phyloP scores from a whole-genome alignment of 106 monocot species.

The Dactylorhiza incarnata region DNA sequence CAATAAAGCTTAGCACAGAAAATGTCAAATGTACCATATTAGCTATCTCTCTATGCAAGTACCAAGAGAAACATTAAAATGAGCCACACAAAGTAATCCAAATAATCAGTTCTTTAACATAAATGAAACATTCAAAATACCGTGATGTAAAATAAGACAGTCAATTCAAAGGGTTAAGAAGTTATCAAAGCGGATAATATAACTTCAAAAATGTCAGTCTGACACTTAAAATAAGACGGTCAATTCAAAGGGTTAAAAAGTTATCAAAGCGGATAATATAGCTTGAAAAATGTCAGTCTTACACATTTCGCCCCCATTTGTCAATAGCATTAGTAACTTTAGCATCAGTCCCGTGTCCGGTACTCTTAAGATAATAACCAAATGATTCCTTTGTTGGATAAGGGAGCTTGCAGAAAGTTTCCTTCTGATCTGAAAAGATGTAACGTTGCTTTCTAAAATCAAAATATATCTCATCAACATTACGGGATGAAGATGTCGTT shows the following conservation, averaged over 20 bases:
- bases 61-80: no score
- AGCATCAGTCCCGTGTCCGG: constrained; percentile 89
- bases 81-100: no score
- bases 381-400: constrained; percentile 94
- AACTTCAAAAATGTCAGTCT: background rate
- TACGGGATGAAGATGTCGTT: constrained; percentile 23
- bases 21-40: no score
- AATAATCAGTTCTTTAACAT: no score
- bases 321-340: constrained; percentile 69
- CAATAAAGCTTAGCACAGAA: no score
- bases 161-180: background rate
- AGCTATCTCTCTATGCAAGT: no score
- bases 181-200: background rate
- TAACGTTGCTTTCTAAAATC: constrained; percentile 97
- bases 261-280: background rate
- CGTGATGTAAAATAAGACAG: background rate
- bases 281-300: constrained; percentile 13
- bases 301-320: constrained; percentile 99
- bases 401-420: constrained; percentile 75
- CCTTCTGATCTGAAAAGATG: constrained; percentile 56
- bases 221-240: background rate
- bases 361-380: constrained; percentile 75
- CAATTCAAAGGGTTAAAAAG: background rate
- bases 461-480: constrained; percentile 83
- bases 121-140: no score